A percentile compares a stretch with the other conserved stretches of the same genome.
Conservation (phyloP, 176 grass and related monocot genomes). For the Eragrostis curvula region DNA sequence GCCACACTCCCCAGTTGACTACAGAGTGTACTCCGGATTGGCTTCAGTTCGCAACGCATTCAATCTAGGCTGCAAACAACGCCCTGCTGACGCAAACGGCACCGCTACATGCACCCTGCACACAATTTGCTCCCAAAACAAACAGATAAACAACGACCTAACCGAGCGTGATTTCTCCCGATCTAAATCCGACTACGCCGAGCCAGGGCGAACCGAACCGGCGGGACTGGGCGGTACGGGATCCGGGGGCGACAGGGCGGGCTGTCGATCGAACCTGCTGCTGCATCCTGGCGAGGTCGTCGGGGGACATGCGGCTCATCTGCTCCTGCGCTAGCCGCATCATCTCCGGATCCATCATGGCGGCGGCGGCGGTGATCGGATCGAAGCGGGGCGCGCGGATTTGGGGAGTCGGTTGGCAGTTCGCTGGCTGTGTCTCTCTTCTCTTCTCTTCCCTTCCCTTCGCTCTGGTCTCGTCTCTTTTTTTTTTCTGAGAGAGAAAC, state of each 20-base stretch:
- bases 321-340: conserved; percentile 96
- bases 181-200: conserved; percentile 21
- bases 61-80: neutral
- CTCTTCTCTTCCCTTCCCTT: neutral
- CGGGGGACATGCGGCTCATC: conserved; percentile 88
- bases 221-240: neutral
- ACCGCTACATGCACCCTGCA: neutral
- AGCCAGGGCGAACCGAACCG: neutral
- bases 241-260: neutral
- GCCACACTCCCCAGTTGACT: neutral
- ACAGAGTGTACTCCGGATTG: neutral
- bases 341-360: conserved; percentile 94
- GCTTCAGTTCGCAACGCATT: neutral
- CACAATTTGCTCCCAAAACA: neutral
- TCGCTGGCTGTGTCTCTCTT: neutral
- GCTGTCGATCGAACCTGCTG: conserved; percentile 62
- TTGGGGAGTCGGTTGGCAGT: conserved; percentile 11
- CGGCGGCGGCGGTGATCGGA: conserved; percentile 1
- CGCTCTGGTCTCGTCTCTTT: neutral
- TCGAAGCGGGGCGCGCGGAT: neutral
- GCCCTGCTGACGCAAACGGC: neutral
- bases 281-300: conserved; percentile 88
- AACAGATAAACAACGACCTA: neutral
- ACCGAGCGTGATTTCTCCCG: neutral
- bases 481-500: too few species aligned